These are phyloP conservation scores for Grifola frondosa DNA, from an alignment of 1,284 basidiomycete genomes.

Conservation along the genomic window DNA sequence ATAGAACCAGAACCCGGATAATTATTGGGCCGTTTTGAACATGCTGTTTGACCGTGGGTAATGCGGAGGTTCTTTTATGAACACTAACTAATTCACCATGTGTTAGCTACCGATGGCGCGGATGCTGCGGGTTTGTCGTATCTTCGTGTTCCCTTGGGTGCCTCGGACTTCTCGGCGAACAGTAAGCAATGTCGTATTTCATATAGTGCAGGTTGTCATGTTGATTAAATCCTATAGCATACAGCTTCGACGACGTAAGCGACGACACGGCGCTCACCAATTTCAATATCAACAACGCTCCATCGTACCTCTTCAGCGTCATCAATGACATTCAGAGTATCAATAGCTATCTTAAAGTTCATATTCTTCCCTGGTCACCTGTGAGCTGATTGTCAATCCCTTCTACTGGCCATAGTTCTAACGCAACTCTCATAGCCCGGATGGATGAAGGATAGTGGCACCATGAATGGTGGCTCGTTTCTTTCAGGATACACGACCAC, in stretches of 20 bases:
- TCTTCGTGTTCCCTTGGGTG: slow-evolving; percentile 49
- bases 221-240: slow-evolving; percentile 37
- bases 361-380: slow-evolving; percentile 51
- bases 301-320: slow-evolving; percentile 43
- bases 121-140: slow-evolving; percentile 48
- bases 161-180: slow-evolving; percentile 42
- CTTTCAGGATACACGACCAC: slow-evolving; percentile 33
- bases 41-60: slow-evolving; percentile 45
- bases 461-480: slow-evolving; percentile 46
- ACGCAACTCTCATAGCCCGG: slow-evolving; percentile 37
- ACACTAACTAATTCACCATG: neutral
- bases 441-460: slow-evolving; percentile 49
- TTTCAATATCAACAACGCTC: slow-evolving; percentile 43
- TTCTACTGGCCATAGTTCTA: no score
- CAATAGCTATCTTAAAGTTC: slow-evolving; percentile 40
- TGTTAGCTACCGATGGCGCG: slow-evolving; percentile 43
- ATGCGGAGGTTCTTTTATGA: neutral
- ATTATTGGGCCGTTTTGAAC: slow-evolving; percentile 45
- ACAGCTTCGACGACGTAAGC: slow-evolving; percentile 45
- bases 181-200: slow-evolving; percentile 13
- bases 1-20: slow-evolving; percentile 41
- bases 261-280: slow-evolving; percentile 42
- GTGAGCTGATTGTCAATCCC: no score
- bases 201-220: no score
- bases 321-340: slow-evolving; percentile 46